Conservation (phyloP, 495 filamentous ascomycete species). For the Cudoniella acicularis region DNA sequence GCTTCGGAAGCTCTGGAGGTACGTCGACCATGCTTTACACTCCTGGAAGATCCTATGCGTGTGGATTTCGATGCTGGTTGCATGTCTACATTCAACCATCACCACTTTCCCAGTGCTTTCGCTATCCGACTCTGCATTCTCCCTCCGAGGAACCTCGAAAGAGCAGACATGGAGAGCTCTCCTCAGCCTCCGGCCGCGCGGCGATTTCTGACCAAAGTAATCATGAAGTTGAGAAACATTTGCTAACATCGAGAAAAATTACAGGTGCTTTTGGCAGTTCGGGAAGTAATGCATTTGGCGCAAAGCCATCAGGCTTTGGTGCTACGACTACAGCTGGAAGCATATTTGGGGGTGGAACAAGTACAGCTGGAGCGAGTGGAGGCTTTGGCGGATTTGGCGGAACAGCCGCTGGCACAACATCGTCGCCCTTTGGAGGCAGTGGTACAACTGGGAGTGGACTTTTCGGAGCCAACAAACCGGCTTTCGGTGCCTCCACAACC, state of each 20-base stretch:
- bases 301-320: slow-evolving; percentile 31
- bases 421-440: slow-evolving; percentile 36
- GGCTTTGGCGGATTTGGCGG: slow-evolving; percentile 43
- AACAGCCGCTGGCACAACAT: slow-evolving; percentile 21
- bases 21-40: slow-evolving; percentile 25
- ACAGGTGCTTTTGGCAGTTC: slow-evolving; percentile 21
- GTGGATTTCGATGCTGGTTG: slow-evolving; percentile 7
- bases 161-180: neutral
- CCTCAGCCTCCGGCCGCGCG: neutral
- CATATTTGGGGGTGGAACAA: slow-evolving; percentile 4
- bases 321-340: neutral
- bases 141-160: neutral
- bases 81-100: neutral
- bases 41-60: slow-evolving; percentile 7
- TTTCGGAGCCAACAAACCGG: slow-evolving; percentile 43
- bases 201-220: too few relatives aligned
- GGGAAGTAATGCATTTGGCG: slow-evolving; percentile 23
- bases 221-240: neutral
- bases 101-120: neutral
- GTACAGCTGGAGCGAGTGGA: slow-evolving; percentile 37
- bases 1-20: slow-evolving; percentile 29
- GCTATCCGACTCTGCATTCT: neutral
- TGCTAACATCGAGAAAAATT: slow-evolving; percentile 16
- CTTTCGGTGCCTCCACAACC: slow-evolving; percentile 39
- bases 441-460: slow-evolving; percentile 38